phyloP scores from a whole-genome alignment of 345 rosid species.

The Ailanthus altissimus region DNA sequence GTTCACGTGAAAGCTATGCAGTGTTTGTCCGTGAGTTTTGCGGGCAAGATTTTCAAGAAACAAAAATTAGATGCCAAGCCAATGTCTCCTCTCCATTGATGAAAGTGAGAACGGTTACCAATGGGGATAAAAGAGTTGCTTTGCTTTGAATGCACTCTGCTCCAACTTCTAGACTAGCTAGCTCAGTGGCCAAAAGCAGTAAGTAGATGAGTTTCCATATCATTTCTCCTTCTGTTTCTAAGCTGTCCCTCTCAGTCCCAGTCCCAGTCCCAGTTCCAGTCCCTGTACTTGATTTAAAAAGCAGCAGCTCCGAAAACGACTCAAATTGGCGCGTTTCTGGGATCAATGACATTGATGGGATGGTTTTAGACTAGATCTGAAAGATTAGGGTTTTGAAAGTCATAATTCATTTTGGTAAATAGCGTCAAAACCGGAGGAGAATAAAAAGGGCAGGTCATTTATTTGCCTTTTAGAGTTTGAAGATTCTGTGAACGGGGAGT shows the following conservation, averaged over 20 bases:
- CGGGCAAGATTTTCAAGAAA: constrained; percentile 46
- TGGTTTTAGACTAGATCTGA: constrained; percentile 2
- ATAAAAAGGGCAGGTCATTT: no score
- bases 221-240: neutral
- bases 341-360: neutral
- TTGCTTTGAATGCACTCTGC: neutral
- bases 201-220: neutral
- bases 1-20: constrained; percentile 54
- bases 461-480: neutral
- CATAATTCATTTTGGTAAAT: constrained; percentile 14
- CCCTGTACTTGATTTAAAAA: no score
- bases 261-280: no score
- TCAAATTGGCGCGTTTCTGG: neutral
- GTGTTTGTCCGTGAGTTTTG: constrained; percentile 41
- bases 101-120: neutral
- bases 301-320: neutral
- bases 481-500: no score
- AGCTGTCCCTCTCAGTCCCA: no score
- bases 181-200: neutral
- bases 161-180: neutral
- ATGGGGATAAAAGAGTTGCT: constrained; percentile 8
- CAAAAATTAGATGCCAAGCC: constrained; percentile 25
- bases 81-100: constrained; percentile 10
- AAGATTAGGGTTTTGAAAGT: constrained; percentile 18
- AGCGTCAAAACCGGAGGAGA: neutral